Evolutionary conservation across 805 yeast species (phyloP).

Genomic region (Saturnispora zaruensis): DNA sequence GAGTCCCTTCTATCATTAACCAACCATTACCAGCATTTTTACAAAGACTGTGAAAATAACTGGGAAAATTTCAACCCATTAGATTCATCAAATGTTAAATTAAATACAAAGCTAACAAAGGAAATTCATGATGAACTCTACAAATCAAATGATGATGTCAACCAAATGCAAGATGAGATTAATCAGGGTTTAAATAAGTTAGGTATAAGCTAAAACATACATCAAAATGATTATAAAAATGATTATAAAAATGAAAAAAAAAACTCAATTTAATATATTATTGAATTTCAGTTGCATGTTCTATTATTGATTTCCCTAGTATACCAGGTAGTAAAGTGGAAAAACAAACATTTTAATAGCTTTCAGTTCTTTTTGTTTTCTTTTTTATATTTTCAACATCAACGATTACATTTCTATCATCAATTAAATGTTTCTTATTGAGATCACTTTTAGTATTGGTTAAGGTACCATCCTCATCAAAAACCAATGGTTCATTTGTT

Average conservation of each 20-base stretch:
- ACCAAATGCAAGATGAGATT: constrained; percentile 19
- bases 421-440: not conserved
- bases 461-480: constrained; percentile 13
- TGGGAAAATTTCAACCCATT: constrained; percentile 39
- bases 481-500: constrained; percentile 20
- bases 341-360: not conserved
- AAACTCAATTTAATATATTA: too few relatives aligned
- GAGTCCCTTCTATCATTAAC: constrained; percentile 64
- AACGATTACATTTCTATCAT: not conserved
- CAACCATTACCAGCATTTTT: constrained; percentile 67
- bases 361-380: not conserved
- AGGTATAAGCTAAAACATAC: constrained; percentile 3
- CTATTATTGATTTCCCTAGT: not conserved
- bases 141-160: constrained; percentile 23
- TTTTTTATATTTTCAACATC: not conserved
- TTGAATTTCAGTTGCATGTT: not conserved
- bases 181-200: constrained; percentile 13
- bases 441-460: not conserved
- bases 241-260: too few relatives aligned
- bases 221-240: not conserved
- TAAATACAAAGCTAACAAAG: constrained; percentile 12
- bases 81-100: constrained; percentile 20
- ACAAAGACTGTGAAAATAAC: constrained; percentile 53
- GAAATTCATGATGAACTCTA: constrained; percentile 8
- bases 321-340: not conserved